Evolutionary conservation across 225 moss, liverwort and hornwort genomes (phyloP), one percentile per base, ranked within the genome.

Genomic region (Takakia lepidozioides): DNA sequence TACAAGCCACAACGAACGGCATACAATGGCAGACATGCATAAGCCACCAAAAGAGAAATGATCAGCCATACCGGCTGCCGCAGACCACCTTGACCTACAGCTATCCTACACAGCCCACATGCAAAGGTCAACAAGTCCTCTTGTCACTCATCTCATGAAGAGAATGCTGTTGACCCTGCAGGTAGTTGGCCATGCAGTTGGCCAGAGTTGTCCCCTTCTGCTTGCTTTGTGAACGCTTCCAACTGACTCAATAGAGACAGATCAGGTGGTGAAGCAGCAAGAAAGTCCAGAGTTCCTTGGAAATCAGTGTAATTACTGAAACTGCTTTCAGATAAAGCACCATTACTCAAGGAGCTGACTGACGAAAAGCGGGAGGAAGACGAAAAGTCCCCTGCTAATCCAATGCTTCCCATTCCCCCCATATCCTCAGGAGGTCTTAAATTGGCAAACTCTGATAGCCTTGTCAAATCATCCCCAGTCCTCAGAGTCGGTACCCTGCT

Each of bases 161-260:
- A 78, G 43, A 58, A 78, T 15, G 78, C 65, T 54, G 69, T 49
- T 34, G 78, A 49, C 11, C 63, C 68, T 27, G 69, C 69, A 20
- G 69, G 29, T n/a, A 58, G 46, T 51, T 65, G 69, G 22, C 65
- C 52, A 7, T 69, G n/a, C n/a, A n/a, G n/a, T n/a, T n/a, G n/a
- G n/a, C n/a, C n/a, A n/a, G n/a, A 58, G 13, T n/a, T n/a, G n/a
- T 73, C 73, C 1, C 58, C 45, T 16, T 78, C 73, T 0, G 66
- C 72, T 56, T 73, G 78, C 48, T 78, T n/a, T n/a, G n/a, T 69
- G 20, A 73, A 78, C 10, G 66, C 62, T 55, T 78, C 70, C 20
- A 78, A 27, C 41, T 78, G 78, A 21, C 78, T 69, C 69, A 78
- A 54, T 2, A 79, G 70, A 42, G 72, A 64, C 54, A 78, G 37